phyloP scores from a whole-genome alignment of 2,329 filamentous ascomycete species.

The Apiospora kogelbergensis region DNA sequence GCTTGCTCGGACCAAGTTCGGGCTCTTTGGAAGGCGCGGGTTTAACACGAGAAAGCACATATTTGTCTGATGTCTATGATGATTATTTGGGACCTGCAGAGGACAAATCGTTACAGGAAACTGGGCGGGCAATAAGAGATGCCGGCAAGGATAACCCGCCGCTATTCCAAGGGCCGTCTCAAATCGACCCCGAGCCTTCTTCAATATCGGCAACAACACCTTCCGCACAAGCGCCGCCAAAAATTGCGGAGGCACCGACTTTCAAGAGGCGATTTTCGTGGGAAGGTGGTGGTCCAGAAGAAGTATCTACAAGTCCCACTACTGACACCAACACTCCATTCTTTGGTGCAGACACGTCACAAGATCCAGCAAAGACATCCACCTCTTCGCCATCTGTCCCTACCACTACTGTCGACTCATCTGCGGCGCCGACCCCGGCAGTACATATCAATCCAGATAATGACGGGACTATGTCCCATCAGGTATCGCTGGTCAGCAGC shows the following conservation, averaged over 20 bases:
- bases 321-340: slow-evolving; percentile 11
- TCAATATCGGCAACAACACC: neutral
- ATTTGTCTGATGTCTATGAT: slow-evolving; percentile 66
- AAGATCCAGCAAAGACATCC: neutral
- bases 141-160: neutral
- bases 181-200: neutral
- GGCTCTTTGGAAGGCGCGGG: slow-evolving; percentile 15
- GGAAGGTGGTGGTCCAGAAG: slow-evolving; percentile 35
- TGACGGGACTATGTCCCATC: slow-evolving; percentile 30
- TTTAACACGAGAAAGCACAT: slow-evolving; percentile 55
- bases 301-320: slow-evolving; percentile 16
- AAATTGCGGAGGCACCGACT: slow-evolving; percentile 10
- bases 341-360: neutral
- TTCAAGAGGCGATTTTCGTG: slow-evolving; percentile 40
- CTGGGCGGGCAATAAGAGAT: slow-evolving; percentile 27
- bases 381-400: neutral
- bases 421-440: slow-evolving; percentile 8
- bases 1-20: slow-evolving; percentile 10
- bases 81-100: slow-evolving; percentile 61
- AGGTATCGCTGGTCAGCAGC: slow-evolving; percentile 38
- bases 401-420: neutral
- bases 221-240: slow-evolving; percentile 13
- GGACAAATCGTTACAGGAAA: slow-evolving; percentile 36
- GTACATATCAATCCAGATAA: slow-evolving; percentile 17
- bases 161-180: neutral